Conservation (phyloP, 192 early-diverging fungal species). For the Neocallimastix lanati region DNA sequence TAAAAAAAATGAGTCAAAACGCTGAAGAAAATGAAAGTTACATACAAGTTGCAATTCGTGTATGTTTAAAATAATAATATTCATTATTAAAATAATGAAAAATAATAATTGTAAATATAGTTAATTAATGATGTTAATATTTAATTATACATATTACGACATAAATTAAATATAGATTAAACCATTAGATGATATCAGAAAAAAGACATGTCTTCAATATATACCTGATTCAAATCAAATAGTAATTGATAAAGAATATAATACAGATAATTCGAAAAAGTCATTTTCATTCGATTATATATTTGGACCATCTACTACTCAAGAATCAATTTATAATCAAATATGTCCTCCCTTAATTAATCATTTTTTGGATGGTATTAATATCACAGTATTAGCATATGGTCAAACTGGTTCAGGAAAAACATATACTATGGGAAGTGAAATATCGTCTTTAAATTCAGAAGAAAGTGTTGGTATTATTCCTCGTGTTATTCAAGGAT, state of each 20-base stretch:
- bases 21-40: background rate
- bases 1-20: no score
- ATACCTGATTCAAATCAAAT: background rate
- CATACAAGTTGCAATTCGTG: background rate
- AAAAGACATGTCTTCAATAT: background rate
- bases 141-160: no score
- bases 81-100: no score
- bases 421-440: conserved; percentile 32
- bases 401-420: conserved; percentile 33
- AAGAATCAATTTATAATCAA: background rate
- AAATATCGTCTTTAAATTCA: conserved; percentile 3
- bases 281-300: conserved; percentile 5
- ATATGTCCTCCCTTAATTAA: background rate
- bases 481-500: conserved; percentile 18
- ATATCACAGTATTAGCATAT: background rate
- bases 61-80: no score
- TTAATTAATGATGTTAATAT: no score
- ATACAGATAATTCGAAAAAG: conserved; percentile 7
- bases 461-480: conserved; percentile 26
- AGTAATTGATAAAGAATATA: conserved; percentile 3
- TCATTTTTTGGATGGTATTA: background rate
- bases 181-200: background rate
- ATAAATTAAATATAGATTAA: no score
- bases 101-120: no score
- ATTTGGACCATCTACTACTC: background rate